Evolutionary conservation across 108 stramenopile species (phyloP).

Genomic region (Chaetoceros tenuissimus): DNA sequence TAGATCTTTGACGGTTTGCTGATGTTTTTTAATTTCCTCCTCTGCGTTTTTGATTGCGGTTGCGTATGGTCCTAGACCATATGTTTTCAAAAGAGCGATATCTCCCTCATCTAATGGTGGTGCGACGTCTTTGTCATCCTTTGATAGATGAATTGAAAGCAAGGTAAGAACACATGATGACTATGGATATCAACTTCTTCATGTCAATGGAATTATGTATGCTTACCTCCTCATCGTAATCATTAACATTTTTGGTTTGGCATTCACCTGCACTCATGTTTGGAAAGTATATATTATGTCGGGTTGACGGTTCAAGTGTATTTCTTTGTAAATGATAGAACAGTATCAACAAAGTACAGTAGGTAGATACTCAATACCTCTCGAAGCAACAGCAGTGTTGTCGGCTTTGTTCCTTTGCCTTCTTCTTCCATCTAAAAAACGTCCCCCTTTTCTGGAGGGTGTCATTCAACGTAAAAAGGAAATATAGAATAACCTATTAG

Average conservation of each 20-base stretch:
- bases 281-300: no score
- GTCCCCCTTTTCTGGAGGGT: no score
- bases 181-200: background rate
- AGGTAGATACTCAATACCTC: no score
- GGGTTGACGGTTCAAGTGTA: no score
- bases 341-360: no score
- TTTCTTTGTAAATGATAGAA: no score
- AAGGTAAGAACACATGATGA: background rate
- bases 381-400: no score
- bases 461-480: no score
- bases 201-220: background rate
- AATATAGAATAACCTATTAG: no score
- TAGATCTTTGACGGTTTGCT: constrained; percentile 93
- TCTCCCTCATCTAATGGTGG: constrained; percentile 96
- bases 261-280: constrained; percentile 69
- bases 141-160: background rate
- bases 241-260: constrained; percentile 69
- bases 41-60: constrained; percentile 87
- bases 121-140: constrained; percentile 76
- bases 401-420: no score
- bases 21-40: constrained; percentile 92
- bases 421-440: no score
- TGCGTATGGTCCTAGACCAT: constrained; percentile 96
- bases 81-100: constrained; percentile 95
- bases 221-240: constrained; percentile 71